Percentiles rank a stretch among this genome's conserved stretches.
These are phyloP conservation scores for Hypholoma fasciculare DNA, from an alignment of 768 basidiomycete genomes.

Conservation along the genomic window DNA sequence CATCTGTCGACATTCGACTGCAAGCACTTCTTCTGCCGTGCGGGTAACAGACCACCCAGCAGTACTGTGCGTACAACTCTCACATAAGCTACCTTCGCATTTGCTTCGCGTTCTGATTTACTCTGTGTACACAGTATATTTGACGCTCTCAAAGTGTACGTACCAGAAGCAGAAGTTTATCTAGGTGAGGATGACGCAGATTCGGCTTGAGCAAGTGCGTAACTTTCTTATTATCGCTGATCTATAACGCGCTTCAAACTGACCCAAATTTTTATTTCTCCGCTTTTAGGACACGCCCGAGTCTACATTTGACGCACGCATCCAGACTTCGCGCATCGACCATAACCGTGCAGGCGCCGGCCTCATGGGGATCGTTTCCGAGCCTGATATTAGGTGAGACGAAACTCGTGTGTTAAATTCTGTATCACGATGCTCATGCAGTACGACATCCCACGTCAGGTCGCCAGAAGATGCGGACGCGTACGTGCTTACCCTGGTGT, in stretches of 20 bases:
- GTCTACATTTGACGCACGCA: slow-evolving; percentile 59
- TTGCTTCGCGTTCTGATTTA: neutral
- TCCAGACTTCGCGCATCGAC: slow-evolving; percentile 65
- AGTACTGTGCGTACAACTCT: slow-evolving; percentile 60
- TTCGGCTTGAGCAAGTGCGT: slow-evolving; percentile 90
- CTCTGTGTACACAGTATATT: slow-evolving; percentile 54
- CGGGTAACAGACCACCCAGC: slow-evolving; percentile 97
- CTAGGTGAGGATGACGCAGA: slow-evolving; percentile 83
- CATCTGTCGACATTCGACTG: slow-evolving; percentile 83
- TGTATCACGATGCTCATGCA: neutral
- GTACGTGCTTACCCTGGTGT: too few species aligned
- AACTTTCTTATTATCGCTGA: too few species aligned
- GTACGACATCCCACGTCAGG: slow-evolving; percentile 30
- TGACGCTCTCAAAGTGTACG: slow-evolving; percentile 56
- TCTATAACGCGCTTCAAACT: neutral
- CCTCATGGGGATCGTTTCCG: slow-evolving; percentile 94
- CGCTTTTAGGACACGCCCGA: slow-evolving; percentile 83
- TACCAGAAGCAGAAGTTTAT: slow-evolving; percentile 34
- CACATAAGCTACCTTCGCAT: neutral
- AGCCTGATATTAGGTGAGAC: slow-evolving; percentile 80
- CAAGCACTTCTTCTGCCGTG: slow-evolving; percentile 97
- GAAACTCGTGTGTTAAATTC: neutral
- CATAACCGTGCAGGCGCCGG: slow-evolving; percentile 89
- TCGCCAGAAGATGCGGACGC: too few species aligned
- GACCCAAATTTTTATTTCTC: neutral